Evolutionary conservation across 768 basidiomycete genomes (phyloP), one percentile per base, ranked within the genome.

Genomic region (Phylloporus rhodoxanthus): DNA sequence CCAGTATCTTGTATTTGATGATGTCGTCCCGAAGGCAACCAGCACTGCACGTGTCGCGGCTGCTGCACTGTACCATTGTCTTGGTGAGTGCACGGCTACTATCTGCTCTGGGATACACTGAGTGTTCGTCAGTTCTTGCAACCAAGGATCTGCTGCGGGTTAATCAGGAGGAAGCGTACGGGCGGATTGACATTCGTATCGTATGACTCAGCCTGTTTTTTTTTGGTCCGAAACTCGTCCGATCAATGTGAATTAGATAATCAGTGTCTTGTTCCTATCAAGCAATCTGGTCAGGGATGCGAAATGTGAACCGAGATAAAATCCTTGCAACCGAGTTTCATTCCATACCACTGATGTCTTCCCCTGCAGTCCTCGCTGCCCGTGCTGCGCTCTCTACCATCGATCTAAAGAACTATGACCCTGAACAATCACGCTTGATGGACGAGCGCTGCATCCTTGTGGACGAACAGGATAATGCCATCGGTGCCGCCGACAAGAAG

Each of bases 391-490:
- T 91, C 54, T 80, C 86, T 10, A 83, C 73, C 61, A 74, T 94
- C 57, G 89, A 93, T 65, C 74, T 95, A 38, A 80, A 82, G 15
- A 76, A 64, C 53, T 97, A 97, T 77, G 94, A 97, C 65, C 79
- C 86, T 10, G 91, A 92, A 61, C 95, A 97, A 66, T 90, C 91
- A 30, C 79, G 85, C 53, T 76, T 99, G 50, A 99, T 99, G 96
- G 90, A 93, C 59, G 96, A 99, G 70, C 75, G 83, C 48, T 94
- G 94, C 60, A 94, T 95, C 64, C 77, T 95, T 37, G 90, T 94
- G 28, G 89, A 93, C 62, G 87, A 91, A 64, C 67, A 94, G 48
- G 92, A 95, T 66, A 79, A 77, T 29, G 80, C 84, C 15, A 83
- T 92, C 43, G 92, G 92, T 21, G 87, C 91, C 21, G 76, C 84